Evolutionary conservation across 352 stramenopile species (phyloP), one percentile per base, ranked within the genome.

Genomic region (Globisporangium spinosum): DNA sequence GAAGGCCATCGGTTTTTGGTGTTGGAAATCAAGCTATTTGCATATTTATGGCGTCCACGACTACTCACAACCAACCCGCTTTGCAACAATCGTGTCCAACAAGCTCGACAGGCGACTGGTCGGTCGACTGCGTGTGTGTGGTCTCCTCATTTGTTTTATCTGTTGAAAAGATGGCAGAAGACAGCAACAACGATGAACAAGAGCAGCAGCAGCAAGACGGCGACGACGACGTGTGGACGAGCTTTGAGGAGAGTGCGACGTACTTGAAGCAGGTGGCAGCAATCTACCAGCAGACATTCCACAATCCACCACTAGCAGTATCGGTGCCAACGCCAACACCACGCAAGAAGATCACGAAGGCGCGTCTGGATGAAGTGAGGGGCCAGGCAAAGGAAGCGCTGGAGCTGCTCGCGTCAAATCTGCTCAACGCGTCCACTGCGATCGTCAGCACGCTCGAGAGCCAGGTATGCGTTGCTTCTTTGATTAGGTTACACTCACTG

Each of bases 341-440:
- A n/a, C 32, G 57, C 55, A 79, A 83, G 65, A 61, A 58, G 22
- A 57, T 77, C 62, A 74, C 77, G 3, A 74, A 77, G 58, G 51
- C 70, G 34, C 79, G 82, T 34, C 25, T 88, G 64, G 65, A 85
- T 32, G 75, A 79, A 45, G 79, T 74, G 23, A 78, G 78, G 57
- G 68, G 73, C 6, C 82, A 90, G 58, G 70, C 79, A 13, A 75
- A 78, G 25, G 74, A 90, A 58, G 81, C 74, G 8, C 66, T 90
- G 8, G 79, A 88, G 60, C 66, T 90, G 38, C 75, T 88, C 13
- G 78, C 78, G n/a, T 83, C 79, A 10, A 90, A 88, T 54, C 27
- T 90, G 40, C 65, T 90, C 22, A 82, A 84, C 47, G 72, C 71
- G 7, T 79, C 81, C 43, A 79, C 70, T 27, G 70, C 74, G 3